Evolutionary conservation across 805 yeast genomes (phyloP), one percentile per base, ranked within the genome.

Genomic region (Tetrapisispora namnaoensis): DNA sequence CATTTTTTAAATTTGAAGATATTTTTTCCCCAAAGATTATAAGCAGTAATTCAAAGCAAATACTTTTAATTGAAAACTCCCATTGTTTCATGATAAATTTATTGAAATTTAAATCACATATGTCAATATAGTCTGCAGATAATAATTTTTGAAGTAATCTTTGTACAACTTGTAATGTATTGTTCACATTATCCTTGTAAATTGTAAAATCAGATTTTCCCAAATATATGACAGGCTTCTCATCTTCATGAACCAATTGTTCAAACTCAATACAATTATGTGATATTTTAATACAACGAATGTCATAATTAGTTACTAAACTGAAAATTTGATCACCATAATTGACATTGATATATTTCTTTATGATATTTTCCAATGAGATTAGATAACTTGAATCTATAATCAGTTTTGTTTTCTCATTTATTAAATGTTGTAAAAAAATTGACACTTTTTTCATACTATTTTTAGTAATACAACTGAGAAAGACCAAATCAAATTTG

Each of bases 21-120:
- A 69, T 20, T 1, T n/a, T 72, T 48, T 76, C 75, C 64, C 87
- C 95, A 58, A 89, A 82, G 10, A 86, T 59, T 21, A 88, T 73
- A 35, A 87, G 70, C 44, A 87, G 68, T 4, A 95, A 86, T 63
- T 83, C 84, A 59, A 88, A 78, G n/a, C 87, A 81, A 42, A 87
- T 78, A 48, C 79, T 75, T 14, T 93, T 84, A 48, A 87, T 73
- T 1, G 91, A 89, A 48, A 83, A 72, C 62, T 81, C 82, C 95
- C 95, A 88, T 66, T 87, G 93, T 56, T 80, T 80, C 10, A 81
- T 76, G 64, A 76, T 68, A 57, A 77, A 83, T 53, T 79, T 86
- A 49, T 73, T 11, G 17, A 49, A 46, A 17, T 58, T 49, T 21
- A 49, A 38, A 34, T 56, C 52, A 49, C 59, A 55, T n/a, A 49